A percentile compares a stretch with the other conserved stretches of the same genome.
phyloP scores from a whole-genome alignment of 2,329 filamentous ascomycete genomes.

The Botrytis tulipae region DNA sequence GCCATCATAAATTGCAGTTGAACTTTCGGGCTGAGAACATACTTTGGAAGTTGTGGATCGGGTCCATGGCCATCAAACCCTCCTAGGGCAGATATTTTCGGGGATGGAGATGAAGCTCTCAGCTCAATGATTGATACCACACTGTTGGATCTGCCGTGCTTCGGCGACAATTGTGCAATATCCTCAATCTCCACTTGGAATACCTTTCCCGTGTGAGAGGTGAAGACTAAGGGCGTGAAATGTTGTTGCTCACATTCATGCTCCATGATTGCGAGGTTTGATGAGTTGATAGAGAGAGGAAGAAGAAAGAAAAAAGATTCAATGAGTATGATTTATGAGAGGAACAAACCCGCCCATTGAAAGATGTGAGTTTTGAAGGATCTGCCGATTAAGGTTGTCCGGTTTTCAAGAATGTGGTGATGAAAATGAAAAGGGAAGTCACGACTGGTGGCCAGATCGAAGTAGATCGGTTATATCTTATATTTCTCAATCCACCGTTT shows the following conservation, averaged over 20 bases:
- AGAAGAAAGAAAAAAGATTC: no score
- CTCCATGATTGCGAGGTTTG: conserved; percentile 5
- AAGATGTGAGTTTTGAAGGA: no score
- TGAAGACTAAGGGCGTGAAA: conserved; percentile 20
- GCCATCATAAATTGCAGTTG: not conserved
- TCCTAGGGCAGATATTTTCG: not conserved
- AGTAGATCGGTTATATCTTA: not conserved
- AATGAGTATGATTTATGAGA: not conserved
- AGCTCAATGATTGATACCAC: conserved; percentile 7
- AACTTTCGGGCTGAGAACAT: not conserved
- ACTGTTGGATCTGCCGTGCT: conserved; percentile 4
- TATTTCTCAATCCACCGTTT: not conserved
- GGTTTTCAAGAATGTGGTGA: not conserved
- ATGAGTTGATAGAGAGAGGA: not conserved
- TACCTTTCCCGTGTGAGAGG: conserved; percentile 20
- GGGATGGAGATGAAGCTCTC: conserved; percentile 2
- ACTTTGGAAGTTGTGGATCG: not conserved
- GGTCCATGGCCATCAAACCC: conserved; percentile 1
- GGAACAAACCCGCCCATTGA: not conserved
- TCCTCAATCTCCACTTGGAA: conserved; percentile 22
- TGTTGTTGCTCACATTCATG: conserved; percentile 13
- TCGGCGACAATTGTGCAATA: conserved; percentile 7
- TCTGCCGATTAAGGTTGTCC: not conserved
- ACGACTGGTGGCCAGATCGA: not conserved
- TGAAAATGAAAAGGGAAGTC: not conserved